These are phyloP conservation scores for Solanum appendiculatum DNA, from an alignment of 257 asterid species.

Conservation along the genomic window DNA sequence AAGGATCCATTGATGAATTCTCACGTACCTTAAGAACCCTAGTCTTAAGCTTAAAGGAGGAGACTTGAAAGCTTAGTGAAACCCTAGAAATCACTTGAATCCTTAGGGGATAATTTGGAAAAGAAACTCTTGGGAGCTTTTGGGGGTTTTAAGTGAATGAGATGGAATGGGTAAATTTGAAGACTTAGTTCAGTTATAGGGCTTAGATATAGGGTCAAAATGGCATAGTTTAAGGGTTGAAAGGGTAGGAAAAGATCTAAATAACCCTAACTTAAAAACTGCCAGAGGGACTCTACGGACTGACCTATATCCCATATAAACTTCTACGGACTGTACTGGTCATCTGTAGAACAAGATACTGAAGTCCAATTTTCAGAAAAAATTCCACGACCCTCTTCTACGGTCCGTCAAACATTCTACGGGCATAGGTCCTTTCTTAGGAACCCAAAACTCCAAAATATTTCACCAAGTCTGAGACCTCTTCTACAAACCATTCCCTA, in stretches of 20 bases:
- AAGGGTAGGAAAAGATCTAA: neutral
- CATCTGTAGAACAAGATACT: neutral
- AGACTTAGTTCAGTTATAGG: neutral
- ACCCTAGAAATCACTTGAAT: too few species aligned
- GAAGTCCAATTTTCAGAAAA: neutral
- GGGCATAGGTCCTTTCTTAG: too few species aligned
- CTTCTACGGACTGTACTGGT: neutral
- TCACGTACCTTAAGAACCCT: too few species aligned
- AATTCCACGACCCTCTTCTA: neutral
- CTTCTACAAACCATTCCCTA: neutral
- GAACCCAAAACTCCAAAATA: neutral
- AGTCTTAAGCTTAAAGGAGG: too few species aligned
- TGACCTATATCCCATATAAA: too few species aligned
- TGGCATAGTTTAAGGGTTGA: neutral
- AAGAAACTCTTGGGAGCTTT: too few species aligned
- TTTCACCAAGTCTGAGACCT: neutral
- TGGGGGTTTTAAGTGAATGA: neutral
- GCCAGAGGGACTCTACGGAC: neutral
- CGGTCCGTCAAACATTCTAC: neutral
- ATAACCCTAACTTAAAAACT: neutral
- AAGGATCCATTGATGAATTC: too few species aligned
- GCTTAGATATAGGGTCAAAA: neutral
- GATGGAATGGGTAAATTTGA: neutral
- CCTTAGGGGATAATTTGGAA: too few species aligned
- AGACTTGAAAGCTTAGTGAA: too few species aligned